A percentile compares a stretch with the other conserved stretches of the same genome.
Conservation (phyloP, 2,329 filamentous ascomycete genomes). For the Escovopsis sp. region DNA sequence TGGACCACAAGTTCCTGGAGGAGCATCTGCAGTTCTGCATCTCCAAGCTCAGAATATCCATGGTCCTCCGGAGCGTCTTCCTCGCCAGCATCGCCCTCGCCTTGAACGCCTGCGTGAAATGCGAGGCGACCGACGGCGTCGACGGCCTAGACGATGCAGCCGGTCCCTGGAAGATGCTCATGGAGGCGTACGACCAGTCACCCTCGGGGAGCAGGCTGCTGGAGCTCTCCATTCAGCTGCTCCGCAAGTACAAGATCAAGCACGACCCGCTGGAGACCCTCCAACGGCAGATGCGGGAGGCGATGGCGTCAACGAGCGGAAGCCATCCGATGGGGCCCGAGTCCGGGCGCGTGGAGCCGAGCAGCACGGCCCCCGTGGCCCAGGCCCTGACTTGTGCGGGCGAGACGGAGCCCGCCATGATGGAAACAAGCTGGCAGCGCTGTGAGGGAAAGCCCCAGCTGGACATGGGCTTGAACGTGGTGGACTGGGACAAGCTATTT, state of each 20-base stretch:
- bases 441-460: conserved; percentile 10
- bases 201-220: conserved; percentile 16
- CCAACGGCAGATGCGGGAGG: conserved; percentile 5
- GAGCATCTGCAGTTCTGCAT: conserved; percentile 14
- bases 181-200: conserved; percentile 17
- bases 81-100: conserved; percentile 20
- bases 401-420: conserved; percentile 7
- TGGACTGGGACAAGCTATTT: conserved; percentile 22
- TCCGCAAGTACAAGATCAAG: conserved; percentile 17
- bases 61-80: conserved; percentile 20
- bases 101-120: conserved; percentile 17
- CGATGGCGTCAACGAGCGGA: conserved; percentile 1
- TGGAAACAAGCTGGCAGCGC: conserved; percentile 14
- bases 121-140: conserved; percentile 10
- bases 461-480: conserved; percentile 17
- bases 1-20: conserved; percentile 14
- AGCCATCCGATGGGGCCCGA: conserved; percentile 15
- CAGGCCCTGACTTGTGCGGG: conserved; percentile 1
- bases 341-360: conserved; percentile 10
- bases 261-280: conserved; percentile 11
- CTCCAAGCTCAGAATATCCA: conserved; percentile 15
- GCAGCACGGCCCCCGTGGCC: conserved; percentile 2
- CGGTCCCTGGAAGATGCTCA: conserved; percentile 19
- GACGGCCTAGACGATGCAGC: conserved; percentile 13
- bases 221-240: conserved; percentile 16